Conservation (phyloP, 75 land plant genomes). For the Cupressus sempervirens region DNA sequence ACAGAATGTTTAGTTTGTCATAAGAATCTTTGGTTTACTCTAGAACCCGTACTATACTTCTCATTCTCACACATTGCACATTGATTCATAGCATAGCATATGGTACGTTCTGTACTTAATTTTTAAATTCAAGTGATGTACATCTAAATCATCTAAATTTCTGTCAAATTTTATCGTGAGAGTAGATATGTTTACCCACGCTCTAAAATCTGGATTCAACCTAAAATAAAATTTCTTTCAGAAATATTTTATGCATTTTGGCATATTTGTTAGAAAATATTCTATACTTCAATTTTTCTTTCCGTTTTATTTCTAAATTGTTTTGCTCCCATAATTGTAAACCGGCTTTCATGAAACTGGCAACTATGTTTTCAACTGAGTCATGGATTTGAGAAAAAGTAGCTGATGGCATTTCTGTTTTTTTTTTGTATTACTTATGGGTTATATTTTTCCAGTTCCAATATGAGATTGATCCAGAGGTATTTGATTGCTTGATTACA, state of each 20-base stretch:
- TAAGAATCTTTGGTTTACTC: background rate
- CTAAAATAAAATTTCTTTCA: no score
- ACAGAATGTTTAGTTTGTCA: background rate
- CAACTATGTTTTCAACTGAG: background rate
- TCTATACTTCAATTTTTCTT: background rate
- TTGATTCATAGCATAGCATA: background rate
- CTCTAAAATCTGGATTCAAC: no score
- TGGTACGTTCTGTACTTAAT: no score
- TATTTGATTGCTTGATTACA: conserved; percentile 13
- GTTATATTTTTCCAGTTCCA: background rate
- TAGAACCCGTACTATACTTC: background rate
- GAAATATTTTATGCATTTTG: no score
- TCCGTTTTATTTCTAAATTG: no score
- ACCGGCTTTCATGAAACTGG: background rate
- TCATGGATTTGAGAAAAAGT: background rate
- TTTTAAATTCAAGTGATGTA: background rate
- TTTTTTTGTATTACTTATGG: background rate
- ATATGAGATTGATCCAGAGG: background rate
- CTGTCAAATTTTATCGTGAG: no score
- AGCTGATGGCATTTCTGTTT: background rate
- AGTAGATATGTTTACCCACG: no score
- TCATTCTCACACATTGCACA: background rate
- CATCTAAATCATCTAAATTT: no score
- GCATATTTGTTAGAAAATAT: background rate
- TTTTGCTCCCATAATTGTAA: background rate